phyloP scores from a whole-genome alignment of 257 asterid genomes.

The Fraxinus excelsior region DNA sequence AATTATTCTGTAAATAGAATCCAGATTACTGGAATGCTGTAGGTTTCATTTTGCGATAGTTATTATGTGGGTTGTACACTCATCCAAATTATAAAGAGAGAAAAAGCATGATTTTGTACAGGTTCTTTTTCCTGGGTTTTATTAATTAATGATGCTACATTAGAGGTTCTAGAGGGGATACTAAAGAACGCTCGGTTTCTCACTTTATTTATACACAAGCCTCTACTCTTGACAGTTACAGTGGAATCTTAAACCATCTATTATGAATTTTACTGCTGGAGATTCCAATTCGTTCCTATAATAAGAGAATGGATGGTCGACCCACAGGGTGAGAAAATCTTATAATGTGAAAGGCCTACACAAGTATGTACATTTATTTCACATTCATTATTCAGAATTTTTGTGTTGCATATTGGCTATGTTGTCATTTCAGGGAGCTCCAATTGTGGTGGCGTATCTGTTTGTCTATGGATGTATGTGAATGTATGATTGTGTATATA shows the following conservation, averaged over 20 bases:
- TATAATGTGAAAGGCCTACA: neutral
- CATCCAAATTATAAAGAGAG: neutral
- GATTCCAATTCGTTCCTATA: neutral
- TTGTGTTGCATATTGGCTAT: neutral
- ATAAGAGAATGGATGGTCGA: neutral
- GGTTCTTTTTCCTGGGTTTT: neutral
- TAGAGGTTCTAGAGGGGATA: neutral
- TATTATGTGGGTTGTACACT: neutral
- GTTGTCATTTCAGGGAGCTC: too few relatives aligned
- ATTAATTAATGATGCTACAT: neutral
- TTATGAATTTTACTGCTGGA: neutral
- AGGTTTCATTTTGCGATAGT: neutral
- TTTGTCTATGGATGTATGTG: neutral
- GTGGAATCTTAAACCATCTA: neutral
- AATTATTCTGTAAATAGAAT: conserved; percentile 28
- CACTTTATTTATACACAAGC: neutral
- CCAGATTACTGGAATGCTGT: neutral
- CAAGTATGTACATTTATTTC: conserved; percentile 4
- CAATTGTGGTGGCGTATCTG: neutral
- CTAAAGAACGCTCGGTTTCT: neutral
- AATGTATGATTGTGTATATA: neutral
- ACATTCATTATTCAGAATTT: neutral
- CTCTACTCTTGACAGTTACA: neutral
- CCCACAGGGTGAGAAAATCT: neutral
- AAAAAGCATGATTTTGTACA: neutral